A percentile compares a stretch with the other conserved stretches of the same genome.
Conservation (phyloP, 2,329 filamentous ascomycete species). For the Colletotrichum coccodes region DNA sequence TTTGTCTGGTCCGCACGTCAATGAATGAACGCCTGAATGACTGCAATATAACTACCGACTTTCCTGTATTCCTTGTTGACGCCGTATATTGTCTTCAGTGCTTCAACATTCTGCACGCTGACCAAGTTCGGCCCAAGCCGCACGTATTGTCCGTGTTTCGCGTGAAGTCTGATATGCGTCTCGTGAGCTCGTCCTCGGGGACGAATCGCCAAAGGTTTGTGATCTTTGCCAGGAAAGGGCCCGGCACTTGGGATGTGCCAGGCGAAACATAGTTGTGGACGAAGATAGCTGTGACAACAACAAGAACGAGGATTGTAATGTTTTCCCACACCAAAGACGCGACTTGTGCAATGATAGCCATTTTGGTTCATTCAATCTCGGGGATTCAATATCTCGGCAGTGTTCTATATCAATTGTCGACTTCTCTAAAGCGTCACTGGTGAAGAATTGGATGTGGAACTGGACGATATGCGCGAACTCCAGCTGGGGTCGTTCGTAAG, state of each 20-base stretch:
- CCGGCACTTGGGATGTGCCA: neutral
- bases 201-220: neutral
- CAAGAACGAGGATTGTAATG: neutral
- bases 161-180: neutral
- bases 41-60: neutral
- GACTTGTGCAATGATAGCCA: neutral
- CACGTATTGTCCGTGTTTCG: neutral
- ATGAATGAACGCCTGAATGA: neutral
- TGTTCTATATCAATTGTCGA: no score
- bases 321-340: neutral
- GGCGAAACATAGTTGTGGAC: neutral
- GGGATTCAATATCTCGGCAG: no score
- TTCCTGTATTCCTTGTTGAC: neutral
- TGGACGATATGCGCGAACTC: no score
- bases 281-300: neutral
- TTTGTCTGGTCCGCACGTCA: slow-evolving; percentile 24
- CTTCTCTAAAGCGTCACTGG: no score
- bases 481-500: no score
- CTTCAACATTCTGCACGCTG: neutral
- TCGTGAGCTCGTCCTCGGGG: neutral
- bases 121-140: neutral
- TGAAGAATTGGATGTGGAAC: no score
- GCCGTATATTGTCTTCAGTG: neutral
- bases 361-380: no score
- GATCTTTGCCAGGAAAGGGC: neutral